Evolutionary conservation across 73 alveolate species (phyloP), one percentile per base, ranked within the genome.

Genomic region (Symbiodinium natans): DNA sequence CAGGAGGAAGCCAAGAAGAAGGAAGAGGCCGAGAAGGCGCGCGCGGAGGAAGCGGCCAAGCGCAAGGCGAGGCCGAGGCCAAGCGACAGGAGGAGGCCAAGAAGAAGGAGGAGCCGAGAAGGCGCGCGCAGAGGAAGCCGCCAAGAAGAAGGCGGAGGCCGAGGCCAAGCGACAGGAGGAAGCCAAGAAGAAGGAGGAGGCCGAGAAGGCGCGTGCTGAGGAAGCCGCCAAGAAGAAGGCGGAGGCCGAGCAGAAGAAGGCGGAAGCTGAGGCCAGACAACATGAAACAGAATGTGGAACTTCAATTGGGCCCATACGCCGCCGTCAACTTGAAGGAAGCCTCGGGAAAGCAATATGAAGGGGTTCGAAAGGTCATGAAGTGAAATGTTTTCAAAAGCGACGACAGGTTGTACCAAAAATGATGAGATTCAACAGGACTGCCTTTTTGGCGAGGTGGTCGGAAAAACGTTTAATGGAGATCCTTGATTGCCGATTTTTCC

Each of bases 81-180:
- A 11, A 86, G 38, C 2, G 95, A 85, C 1, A 86, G 40, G 74
- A 56, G 63, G 73, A 86, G 0, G 95, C 25, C 9, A 71, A 74
- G 48, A 36, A 88, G 86, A 63, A 33, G 48, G 11, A 13, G 36
- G 25, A 6, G 36, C 38, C 8, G 82, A 29, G 1, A 27, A 63
- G 82, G 38, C 36, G 36, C 36, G 82, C 39, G 82, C 38, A 31
- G 36, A 29, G 25, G 36, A 63, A 63, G 82, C 38, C 31, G 82
- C 82, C 68, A 52, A 27, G 82, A 63, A 29, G 38, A 88, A 88
- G 86, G 95, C 95, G 0, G 86, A 87, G 43, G 95, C 41, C 36
- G 95, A 77, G n/a, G 59, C 59, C 56, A 31, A 23, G 83, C 31
- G 38, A 38, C 86, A 59, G 40, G 83, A 54, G 42, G 83, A 86